Base-by-base conservation (phyloP, 2,329 filamentous ascomycete genomes). In the Hirsutella thompsonii region DNA sequence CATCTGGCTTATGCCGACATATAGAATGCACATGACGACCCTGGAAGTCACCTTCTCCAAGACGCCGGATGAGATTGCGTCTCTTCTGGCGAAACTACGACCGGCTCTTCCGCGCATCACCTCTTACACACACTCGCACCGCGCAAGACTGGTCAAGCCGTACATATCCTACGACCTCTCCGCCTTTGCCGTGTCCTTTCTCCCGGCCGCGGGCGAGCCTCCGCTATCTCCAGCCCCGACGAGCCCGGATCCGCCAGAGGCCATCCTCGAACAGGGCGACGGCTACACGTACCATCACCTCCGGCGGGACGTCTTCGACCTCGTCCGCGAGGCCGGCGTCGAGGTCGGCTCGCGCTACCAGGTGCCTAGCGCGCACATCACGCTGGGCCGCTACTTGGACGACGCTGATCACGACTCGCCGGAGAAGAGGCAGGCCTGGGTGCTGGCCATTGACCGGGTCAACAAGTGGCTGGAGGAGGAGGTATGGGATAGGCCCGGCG, bases 251-350 rank as follows among this genome's bases (percentile, higher is more conserved):
- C 55, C 58, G 4, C 62, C 66, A 1, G 59, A 63, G 23, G 47
- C 51, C n/a, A 50, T 53, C 35, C 59, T 59, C 13, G 56, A 65
- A 14, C 61, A 69, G 32, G 70, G 75, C 16, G 83, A 92, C 49
- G 54, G 50, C 1, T 95, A 86, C 61, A 89, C 83, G 0, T 95
- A 95, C 58, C 90, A 95, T 56, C 90, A 96, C 59, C 74, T 96
- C 8, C 79, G 90, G 3, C 73, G 81, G 4, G 87, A 94, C 55
- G 57, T 93, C 11, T 92, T 81, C 56, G 67, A 72, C 38, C 64
- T 76, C 20, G 73, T 76, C 3, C 64, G 68, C 36, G 64, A 63
- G 3, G 70, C 77, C 0, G 84, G 83, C 1, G 67, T 90, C n/a
- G 63, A 72, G 14, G 71, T 94, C 28, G 81, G 71, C 19, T 85